Percentiles rank a stretch among this genome's conserved stretches.
These are phyloP conservation scores for Leucosporidium creatinivorum DNA, from an alignment of 768 basidiomycete species.

Conservation along the genomic window DNA sequence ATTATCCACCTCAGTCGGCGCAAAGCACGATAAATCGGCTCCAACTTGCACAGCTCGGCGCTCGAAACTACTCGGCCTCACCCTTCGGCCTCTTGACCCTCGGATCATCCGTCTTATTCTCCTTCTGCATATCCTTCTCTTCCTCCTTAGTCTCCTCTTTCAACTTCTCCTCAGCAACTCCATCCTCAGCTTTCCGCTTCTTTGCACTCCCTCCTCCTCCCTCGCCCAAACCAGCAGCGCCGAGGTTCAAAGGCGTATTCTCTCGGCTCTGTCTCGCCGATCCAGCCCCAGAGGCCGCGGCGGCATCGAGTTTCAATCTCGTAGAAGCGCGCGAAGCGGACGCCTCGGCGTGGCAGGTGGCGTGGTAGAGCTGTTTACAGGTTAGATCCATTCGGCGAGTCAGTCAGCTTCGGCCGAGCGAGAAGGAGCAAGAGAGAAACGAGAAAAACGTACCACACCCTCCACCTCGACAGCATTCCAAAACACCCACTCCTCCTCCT, in stretches of 20 bases:
- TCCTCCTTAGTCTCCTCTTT: background rate
- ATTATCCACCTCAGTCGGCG: no score
- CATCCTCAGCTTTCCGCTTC: background rate
- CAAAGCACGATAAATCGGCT: no score
- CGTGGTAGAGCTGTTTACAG: conserved; percentile 23
- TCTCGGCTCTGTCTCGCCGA: background rate
- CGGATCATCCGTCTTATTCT: no score
- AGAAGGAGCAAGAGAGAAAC: background rate
- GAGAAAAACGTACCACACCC: conserved; percentile 43
- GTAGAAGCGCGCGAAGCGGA: conserved; percentile 4
- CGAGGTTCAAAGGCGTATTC: background rate
- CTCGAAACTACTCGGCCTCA: no score
- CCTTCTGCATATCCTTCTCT: background rate
- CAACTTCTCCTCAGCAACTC: background rate
- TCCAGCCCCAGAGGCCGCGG: no score
- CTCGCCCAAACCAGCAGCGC: background rate
- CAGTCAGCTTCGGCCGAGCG: background rate
- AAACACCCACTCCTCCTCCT: conserved; percentile 99
- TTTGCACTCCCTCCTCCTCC: background rate
- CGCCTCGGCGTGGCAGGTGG: conserved; percentile 30
- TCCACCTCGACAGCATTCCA: conserved; percentile 79
- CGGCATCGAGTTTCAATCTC: background rate
- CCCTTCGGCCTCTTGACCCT: no score
- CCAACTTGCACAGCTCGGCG: no score
- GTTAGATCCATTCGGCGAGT: background rate